A percentile compares a stretch with the other conserved stretches of the same genome.
Conservation (phyloP, 106 monocot genomes). For the Triglochin maritima region DNA sequence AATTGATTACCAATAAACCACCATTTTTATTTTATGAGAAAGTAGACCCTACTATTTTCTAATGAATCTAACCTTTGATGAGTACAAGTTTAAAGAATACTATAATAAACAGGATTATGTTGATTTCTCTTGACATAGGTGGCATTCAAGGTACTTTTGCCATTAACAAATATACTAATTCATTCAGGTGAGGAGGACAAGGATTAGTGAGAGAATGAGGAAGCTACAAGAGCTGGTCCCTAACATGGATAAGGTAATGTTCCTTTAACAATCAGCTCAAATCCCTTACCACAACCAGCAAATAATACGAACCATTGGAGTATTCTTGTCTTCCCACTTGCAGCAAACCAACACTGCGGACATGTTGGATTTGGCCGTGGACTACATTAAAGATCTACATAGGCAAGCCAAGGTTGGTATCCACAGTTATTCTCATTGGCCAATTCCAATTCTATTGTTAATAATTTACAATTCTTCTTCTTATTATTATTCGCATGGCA, state of each 20-base stretch:
- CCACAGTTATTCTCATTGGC: background rate
- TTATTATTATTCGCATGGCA: conserved; percentile 7
- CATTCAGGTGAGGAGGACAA: conserved; percentile 75
- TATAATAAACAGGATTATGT: too few relatives aligned
- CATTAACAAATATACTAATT: too few relatives aligned
- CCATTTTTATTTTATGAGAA: too few relatives aligned
- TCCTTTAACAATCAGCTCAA: background rate
- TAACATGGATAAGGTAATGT: conserved; percentile 98
- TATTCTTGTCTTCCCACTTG: background rate
- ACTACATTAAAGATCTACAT: conserved; percentile 51
- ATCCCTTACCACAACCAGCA: background rate
- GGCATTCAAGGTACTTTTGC: too few relatives aligned
- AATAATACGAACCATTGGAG: background rate
- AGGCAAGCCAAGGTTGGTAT: conserved; percentile 30
- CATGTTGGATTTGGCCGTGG: conserved; percentile 52
- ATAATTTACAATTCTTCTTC: background rate
- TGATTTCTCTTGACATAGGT: too few relatives aligned
- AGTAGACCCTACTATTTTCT: too few relatives aligned
- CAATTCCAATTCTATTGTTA: too few relatives aligned
- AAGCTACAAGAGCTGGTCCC: conserved; percentile 96
- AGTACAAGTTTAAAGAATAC: too few relatives aligned
- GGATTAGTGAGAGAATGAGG: conserved; percentile 92
- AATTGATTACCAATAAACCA: background rate
- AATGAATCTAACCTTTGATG: too few relatives aligned
- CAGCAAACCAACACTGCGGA: conserved; percentile 65